Evolutionary conservation across 176 grass and related monocot genomes (phyloP).

Genomic region (Areca catechu): DNA sequence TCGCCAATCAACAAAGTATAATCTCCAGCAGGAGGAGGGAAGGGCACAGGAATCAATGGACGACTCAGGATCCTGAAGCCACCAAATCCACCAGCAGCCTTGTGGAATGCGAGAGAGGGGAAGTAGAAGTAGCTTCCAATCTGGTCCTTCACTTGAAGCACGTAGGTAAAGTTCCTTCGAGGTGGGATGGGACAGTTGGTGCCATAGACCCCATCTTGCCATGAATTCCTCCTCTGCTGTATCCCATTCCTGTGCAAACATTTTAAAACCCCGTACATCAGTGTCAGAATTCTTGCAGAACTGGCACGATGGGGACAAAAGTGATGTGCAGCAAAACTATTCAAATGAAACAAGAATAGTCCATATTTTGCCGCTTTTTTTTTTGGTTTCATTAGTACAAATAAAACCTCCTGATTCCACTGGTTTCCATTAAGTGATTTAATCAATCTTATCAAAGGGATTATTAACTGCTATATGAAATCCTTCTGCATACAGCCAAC

Average conservation of each 20-base stretch:
- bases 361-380: too few relatives aligned
- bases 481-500: too few relatives aligned
- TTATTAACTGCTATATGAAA: too few relatives aligned
- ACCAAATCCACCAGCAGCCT: conserved; percentile 82
- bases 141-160: conserved; percentile 87
- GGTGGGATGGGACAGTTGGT: conserved; percentile 91
- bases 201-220: conserved; percentile 68
- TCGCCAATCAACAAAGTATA: conserved; percentile 67
- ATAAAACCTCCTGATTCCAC: too few relatives aligned
- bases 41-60: conserved; percentile 72
- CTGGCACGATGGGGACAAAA: not conserved
- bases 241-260: conserved; percentile 53
- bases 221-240: conserved; percentile 85
- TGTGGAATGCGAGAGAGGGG: conserved; percentile 90
- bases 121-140: conserved; percentile 96
- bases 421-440: too few relatives aligned
- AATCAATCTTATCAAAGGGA: too few relatives aligned
- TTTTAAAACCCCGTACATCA: not conserved
- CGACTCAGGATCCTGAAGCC: conserved; percentile 77
- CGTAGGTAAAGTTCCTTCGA: conserved; percentile 77
- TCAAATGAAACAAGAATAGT: too few relatives aligned
- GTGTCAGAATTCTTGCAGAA: not conserved
- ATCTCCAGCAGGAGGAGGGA: conserved; percentile 75
- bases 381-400: too few relatives aligned
- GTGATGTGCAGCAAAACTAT: not conserved